phyloP scores from a whole-genome alignment of 2,329 filamentous ascomycete genomes.

The Acrocalymma vagum region DNA sequence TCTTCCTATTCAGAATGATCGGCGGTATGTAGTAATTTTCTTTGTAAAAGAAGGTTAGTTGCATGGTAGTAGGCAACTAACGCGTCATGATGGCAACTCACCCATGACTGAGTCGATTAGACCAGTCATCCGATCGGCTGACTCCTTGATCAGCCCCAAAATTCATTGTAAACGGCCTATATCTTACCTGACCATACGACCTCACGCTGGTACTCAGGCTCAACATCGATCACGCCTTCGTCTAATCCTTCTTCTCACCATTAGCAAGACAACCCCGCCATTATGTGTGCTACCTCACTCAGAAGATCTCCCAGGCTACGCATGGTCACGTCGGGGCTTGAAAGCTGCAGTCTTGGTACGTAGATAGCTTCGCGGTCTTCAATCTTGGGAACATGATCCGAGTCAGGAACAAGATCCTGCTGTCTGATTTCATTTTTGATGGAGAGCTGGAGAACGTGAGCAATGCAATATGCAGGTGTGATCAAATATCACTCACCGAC shows the following conservation, averaged over 20 bases:
- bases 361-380: conserved; percentile 19
- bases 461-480: too few relatives aligned
- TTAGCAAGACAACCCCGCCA: conserved; percentile 4
- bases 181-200: conserved; percentile 52
- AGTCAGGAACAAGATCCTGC: neutral
- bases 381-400: conserved; percentile 10
- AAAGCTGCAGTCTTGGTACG: conserved; percentile 33
- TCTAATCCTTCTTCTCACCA: conserved; percentile 28
- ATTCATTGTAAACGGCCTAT: neutral
- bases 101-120: conserved; percentile 47
- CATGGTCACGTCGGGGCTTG: conserved; percentile 23
- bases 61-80: too few relatives aligned
- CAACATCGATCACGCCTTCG: conserved; percentile 43
- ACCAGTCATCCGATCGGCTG: conserved; percentile 43
- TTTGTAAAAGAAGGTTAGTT: conserved; percentile 8
- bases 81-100: conserved; percentile 13
- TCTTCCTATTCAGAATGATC: conserved; percentile 55
- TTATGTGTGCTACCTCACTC: conserved; percentile 25
- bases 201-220: conserved; percentile 58
- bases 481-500: too few relatives aligned
- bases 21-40: conserved; percentile 56
- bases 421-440: conserved; percentile 28
- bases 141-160: conserved; percentile 1
- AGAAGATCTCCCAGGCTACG: conserved; percentile 32
- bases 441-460: conserved; percentile 3